These are phyloP conservation scores for Aureobasidium sp. DNA, from an alignment of 2,329 filamentous ascomycete genomes.

Conservation along the genomic window DNA sequence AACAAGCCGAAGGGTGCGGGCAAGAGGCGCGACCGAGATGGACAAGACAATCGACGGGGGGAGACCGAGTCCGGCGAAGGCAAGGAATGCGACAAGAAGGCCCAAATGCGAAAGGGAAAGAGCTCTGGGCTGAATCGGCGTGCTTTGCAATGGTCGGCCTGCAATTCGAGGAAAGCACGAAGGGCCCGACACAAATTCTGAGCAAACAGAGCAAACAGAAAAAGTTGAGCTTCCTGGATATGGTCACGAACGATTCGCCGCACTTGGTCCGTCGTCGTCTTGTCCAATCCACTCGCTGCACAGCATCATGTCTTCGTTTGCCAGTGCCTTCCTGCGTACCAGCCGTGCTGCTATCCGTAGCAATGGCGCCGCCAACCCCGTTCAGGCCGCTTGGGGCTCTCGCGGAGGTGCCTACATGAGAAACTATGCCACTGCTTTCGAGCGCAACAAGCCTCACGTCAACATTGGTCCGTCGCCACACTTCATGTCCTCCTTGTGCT, in stretches of 20 bases:
- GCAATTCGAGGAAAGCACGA: not conserved
- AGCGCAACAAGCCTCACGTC: conserved; percentile 93
- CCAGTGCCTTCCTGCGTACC: conserved; percentile 77
- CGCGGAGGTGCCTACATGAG: conserved; percentile 57
- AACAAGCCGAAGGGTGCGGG: conserved; percentile 1
- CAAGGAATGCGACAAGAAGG: not conserved
- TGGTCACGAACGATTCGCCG: not conserved
- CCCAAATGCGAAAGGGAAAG: not conserved
- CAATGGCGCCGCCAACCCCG: conserved; percentile 63
- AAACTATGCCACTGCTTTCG: conserved; percentile 59
- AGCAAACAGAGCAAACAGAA: conserved; percentile 16
- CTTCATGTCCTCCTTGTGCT: conserved; percentile 65
- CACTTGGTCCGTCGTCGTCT: not conserved
- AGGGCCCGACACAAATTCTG: not conserved
- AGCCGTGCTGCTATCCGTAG: conserved; percentile 66
- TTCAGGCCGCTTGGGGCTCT: conserved; percentile 61
- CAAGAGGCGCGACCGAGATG: not conserved
- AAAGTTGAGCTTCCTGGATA: conserved; percentile 4
- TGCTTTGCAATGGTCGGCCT: not conserved
- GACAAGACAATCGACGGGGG: not conserved
- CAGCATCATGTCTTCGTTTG: conserved; percentile 68
- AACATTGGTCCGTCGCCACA: conserved; percentile 81
- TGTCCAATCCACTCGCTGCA: conserved; percentile 23
- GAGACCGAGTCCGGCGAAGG: not conserved
- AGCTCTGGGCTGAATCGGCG: not conserved